Evolutionary conservation across 495 filamentous ascomycete species (phyloP).

Genomic region (Penicillium egyptiacum): DNA sequence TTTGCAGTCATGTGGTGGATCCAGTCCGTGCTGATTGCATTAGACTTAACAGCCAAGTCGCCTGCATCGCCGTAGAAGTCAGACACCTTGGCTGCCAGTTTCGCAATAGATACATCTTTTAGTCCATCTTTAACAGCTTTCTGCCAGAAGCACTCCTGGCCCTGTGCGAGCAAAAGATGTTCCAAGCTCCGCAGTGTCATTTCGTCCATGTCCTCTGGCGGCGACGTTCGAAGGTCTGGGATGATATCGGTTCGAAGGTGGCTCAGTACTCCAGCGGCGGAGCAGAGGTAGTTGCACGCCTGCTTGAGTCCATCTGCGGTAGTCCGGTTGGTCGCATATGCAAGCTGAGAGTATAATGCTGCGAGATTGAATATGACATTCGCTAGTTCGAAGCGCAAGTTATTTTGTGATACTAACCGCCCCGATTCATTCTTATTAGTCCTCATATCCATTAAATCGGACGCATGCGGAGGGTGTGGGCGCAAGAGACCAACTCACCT

Average conservation of each 20-base stretch:
- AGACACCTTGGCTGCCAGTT: conserved; percentile 86
- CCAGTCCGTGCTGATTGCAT: conserved; percentile 90
- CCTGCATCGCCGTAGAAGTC: conserved; percentile 85
- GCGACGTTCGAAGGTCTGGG: conserved; percentile 79
- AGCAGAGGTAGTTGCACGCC: conserved; percentile 89
- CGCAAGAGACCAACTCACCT: conserved; percentile 37
- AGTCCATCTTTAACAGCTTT: conserved; percentile 93
- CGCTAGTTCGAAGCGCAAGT: conserved; percentile 90
- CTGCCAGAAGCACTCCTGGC: conserved; percentile 97
- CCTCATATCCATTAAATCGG: neutral
- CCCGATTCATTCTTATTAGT: neutral
- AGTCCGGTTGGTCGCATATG: conserved; percentile 74
- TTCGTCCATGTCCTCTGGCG: conserved; percentile 94
- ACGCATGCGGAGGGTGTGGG: neutral
- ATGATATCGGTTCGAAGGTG: conserved; percentile 78
- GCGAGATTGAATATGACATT: conserved; percentile 93
- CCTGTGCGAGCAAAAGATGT: conserved; percentile 83
- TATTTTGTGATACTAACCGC: conserved; percentile 72
- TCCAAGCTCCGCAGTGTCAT: conserved; percentile 81
- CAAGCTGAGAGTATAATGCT: conserved; percentile 90
- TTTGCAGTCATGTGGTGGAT: conserved; percentile 98
- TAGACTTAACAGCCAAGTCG: conserved; percentile 82
- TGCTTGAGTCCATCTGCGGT: conserved; percentile 81
- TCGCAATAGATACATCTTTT: conserved; percentile 88
- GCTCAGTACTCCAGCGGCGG: conserved; percentile 78